phyloP scores from a whole-genome alignment of 805 yeast species.

The Saccharomyces kudriavzevii region DNA sequence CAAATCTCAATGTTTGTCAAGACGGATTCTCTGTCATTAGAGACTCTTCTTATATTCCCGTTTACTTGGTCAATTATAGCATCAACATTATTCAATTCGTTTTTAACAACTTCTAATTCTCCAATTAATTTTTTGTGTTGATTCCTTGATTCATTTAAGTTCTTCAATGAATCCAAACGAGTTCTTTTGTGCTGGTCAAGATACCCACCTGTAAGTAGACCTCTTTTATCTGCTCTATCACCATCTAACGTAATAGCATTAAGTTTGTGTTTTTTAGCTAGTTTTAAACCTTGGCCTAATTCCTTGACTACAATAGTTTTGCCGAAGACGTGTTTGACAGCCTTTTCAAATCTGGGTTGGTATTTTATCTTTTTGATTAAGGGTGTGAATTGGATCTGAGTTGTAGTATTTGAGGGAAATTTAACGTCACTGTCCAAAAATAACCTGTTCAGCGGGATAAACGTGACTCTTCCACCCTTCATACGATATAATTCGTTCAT shows the following conservation, averaged over 20 bases:
- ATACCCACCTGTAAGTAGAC: conserved; percentile 84
- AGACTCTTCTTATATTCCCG: conserved; percentile 33
- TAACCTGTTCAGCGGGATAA: conserved; percentile 79
- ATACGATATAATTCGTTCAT: conserved; percentile 68
- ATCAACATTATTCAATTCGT: conserved; percentile 40
- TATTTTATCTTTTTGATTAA: conserved; percentile 64
- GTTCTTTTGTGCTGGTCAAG: conserved; percentile 55
- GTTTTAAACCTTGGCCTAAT: conserved; percentile 56
- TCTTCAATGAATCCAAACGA: conserved; percentile 61
- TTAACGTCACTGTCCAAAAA: conserved; percentile 29
- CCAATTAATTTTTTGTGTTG: conserved; percentile 19
- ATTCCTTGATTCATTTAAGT: conserved; percentile 42
- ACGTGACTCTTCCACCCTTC: conserved; percentile 78
- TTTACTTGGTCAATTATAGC: conserved; percentile 43
- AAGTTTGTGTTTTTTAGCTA: conserved; percentile 52
- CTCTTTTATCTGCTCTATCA: conserved; percentile 75
- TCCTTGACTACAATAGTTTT: conserved; percentile 68
- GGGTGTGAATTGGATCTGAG: conserved; percentile 48
- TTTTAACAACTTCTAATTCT: conserved; percentile 37
- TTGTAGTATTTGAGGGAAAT: conserved; percentile 53
- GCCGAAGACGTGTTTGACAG: conserved; percentile 75
- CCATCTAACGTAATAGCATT: conserved; percentile 88
- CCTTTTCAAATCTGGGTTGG: conserved; percentile 49
- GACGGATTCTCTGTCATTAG: conserved; percentile 37
- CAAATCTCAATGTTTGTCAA: conserved; percentile 37